Evolutionary conservation across 2,329 filamentous ascomycete species (phyloP).

Genomic region (Bertia moriformis): DNA sequence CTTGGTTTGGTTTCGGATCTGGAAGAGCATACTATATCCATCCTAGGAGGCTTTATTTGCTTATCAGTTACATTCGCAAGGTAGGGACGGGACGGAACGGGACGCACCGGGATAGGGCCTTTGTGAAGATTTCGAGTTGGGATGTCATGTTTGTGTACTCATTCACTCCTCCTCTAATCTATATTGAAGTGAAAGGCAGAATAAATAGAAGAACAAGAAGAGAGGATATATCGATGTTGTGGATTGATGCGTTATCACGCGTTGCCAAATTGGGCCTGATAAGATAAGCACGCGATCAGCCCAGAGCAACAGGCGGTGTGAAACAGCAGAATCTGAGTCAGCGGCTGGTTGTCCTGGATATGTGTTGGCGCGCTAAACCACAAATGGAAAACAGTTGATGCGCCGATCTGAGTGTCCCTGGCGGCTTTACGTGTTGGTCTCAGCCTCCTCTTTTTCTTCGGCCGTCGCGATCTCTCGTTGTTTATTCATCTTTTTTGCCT

Average conservation of each 20-base stretch:
- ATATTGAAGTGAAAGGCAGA: too few relatives aligned
- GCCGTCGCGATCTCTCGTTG: too few relatives aligned
- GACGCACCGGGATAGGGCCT: neutral
- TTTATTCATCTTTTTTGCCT: too few relatives aligned
- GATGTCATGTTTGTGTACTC: neutral
- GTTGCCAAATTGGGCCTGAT: too few relatives aligned
- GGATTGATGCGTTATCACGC: too few relatives aligned
- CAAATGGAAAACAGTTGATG: conserved; percentile 21
- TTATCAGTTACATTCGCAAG: neutral
- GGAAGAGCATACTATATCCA: conserved; percentile 1
- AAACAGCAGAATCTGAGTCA: conserved; percentile 9
- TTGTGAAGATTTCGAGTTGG: neutral
- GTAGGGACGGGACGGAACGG: too few relatives aligned
- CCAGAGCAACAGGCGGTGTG: neutral
- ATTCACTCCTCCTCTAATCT: too few relatives aligned
- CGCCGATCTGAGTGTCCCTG: conserved; percentile 9
- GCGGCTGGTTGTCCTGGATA: conserved; percentile 19
- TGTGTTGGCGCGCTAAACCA: conserved; percentile 20
- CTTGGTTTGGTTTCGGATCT: neutral
- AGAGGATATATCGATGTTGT: too few relatives aligned
- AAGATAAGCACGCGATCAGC: neutral
- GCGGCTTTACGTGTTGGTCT: conserved; percentile 6
- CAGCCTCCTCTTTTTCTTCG: conserved; percentile 1
- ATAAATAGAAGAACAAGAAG: too few relatives aligned
- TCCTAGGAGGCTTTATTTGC: neutral